Base-by-base conservation (phyloP, 768 basidiomycete genomes). In the Nidularia pulvinata region DNA sequence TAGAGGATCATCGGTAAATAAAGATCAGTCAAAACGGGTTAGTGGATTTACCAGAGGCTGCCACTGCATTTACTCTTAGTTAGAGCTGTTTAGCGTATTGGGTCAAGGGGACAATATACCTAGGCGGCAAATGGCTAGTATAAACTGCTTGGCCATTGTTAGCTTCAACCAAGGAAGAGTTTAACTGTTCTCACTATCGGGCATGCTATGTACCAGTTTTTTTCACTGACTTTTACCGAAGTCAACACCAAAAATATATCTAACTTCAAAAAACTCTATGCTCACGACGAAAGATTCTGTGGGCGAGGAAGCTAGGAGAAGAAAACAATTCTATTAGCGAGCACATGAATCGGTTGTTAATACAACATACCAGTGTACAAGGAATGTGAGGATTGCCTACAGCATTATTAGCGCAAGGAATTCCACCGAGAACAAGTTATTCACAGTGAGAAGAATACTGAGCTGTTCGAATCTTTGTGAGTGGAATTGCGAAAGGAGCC, bases 131-230 rank as follows among this genome's bases (percentile, higher is more conserved):
- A 39, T n/a, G 7, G 37, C n/a, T 7, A 39, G 37, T 7, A 39
- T n/a, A 39, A 7, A 7, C 37, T 39, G 9, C 14, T 16, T 0
- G 6, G n/a, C 10, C 14, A 11, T 19, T 1, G 33, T 11, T 7
- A 33, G 0, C 13, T n/a, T n/a, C 22, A 5, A n/a, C 13, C 33
- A 36, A 2, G n/a, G 13, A 25, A 48, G n/a, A n/a, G n/a, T n/a
- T n/a, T n/a, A n/a, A n/a, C n/a, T n/a, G n/a, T n/a, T n/a, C 66
- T 57, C 52, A 66, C 68, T 30, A 69, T 61, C 2, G 68, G 68
- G 4, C 48, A 13, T 1, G 59, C 58, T 7, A 69, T 43, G 34
- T 42, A 62, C 53, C 54, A 63, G 37, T 64, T 69, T 42, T 53
- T 52, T 47, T 55, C 55, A 60, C 68, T 68, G 34, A 69, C 68